Percentiles rank a stretch among this genome's conserved stretches.
phyloP scores from a whole-genome alignment of 768 basidiomycete genomes.

The Lanmaoa pseudosensibilis region DNA sequence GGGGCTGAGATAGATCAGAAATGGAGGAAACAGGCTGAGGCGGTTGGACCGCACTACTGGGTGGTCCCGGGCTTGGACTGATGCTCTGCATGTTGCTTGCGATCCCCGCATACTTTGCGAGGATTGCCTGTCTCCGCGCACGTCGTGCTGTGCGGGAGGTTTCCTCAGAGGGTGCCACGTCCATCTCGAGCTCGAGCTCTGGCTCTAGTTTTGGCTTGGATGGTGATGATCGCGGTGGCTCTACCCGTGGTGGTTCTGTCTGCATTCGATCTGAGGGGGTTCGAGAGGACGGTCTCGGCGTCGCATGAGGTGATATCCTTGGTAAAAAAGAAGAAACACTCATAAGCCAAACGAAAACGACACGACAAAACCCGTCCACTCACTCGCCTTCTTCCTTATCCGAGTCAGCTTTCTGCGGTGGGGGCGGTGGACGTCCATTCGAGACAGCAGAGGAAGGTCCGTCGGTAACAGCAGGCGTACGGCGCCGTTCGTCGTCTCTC shows the following conservation, averaged over 20 bases:
- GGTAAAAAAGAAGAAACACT: constrained; percentile 2
- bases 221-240: constrained; percentile 11
- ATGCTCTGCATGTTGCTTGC: constrained; percentile 43
- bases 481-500: constrained; percentile 33
- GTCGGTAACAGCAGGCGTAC: constrained; percentile 15
- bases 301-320: constrained; percentile 66
- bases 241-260: constrained; percentile 18
- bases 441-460: constrained; percentile 7
- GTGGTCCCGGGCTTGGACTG: constrained; percentile 59
- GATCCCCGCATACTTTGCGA: constrained; percentile 68
- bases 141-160: constrained; percentile 65
- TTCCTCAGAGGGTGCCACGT: constrained; percentile 52
- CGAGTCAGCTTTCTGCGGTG: constrained; percentile 40
- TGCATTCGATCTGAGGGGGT: constrained; percentile 26
- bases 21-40: constrained; percentile 55
- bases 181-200: constrained; percentile 55
- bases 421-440: constrained; percentile 24
- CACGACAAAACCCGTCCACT: constrained; percentile 42
- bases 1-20: constrained; percentile 66
- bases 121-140: constrained; percentile 71
- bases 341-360: constrained; percentile 11
- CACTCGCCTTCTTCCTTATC: constrained; percentile 93
- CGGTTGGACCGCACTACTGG: constrained; percentile 76
- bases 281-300: constrained; percentile 26
- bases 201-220: constrained; percentile 34